Evolutionary conservation across 345 rosid species (phyloP).

Genomic region (Citrus sp.): DNA sequence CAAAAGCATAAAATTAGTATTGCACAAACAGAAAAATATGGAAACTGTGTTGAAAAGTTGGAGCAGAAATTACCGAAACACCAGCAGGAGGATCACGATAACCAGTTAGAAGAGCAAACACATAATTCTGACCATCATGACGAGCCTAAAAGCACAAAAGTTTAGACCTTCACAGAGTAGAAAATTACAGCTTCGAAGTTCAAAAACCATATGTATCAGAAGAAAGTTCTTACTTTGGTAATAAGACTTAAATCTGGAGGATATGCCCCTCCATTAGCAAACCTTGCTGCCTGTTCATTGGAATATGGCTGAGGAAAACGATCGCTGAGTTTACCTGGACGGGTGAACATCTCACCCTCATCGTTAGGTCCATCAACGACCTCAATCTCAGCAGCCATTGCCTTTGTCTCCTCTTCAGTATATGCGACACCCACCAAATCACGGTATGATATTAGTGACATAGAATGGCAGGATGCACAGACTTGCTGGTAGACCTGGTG

Average conservation of each 20-base stretch:
- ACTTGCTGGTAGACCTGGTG: constrained; percentile 98
- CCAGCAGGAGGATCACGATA: constrained; percentile 99
- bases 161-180: constrained; percentile 6
- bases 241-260: constrained; percentile 99
- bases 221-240: constrained; percentile 66
- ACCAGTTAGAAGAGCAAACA: constrained; percentile 93
- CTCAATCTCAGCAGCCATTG: constrained; percentile 99
- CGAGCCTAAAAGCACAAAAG: constrained; percentile 69
- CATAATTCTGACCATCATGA: constrained; percentile 97
- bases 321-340: constrained; percentile 98
- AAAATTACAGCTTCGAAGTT: not conserved
- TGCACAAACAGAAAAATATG: not conserved
- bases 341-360: constrained; percentile 98
- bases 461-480: constrained; percentile 99
- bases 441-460: constrained; percentile 91
- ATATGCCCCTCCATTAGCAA: constrained; percentile 99
- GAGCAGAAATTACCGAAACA: constrained; percentile 47
- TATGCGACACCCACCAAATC: constrained; percentile 98
- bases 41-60: constrained; percentile 4
- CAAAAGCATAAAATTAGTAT: not conserved
- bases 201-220: not conserved
- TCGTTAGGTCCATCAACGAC: constrained; percentile 98
- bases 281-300: constrained; percentile 95
- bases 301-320: constrained; percentile 90
- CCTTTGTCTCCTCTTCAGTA: constrained; percentile 96